Evolutionary conservation across 2,329 filamentous ascomycete species (phyloP).

Genomic region (Cadophora sp.): DNA sequence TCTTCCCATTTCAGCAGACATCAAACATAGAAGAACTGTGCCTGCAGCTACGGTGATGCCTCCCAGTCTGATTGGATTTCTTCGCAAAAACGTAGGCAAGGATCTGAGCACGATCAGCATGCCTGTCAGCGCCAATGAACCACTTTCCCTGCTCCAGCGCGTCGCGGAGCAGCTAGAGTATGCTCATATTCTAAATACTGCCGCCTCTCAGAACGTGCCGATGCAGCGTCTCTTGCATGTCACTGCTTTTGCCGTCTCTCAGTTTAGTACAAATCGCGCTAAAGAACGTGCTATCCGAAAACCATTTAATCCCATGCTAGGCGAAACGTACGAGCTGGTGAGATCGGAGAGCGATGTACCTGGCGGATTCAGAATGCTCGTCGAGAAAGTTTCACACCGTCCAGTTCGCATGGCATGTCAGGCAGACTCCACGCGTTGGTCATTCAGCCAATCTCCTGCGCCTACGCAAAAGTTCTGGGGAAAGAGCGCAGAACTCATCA

Average conservation of each 20-base stretch:
- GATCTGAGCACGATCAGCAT: conserved; percentile 96
- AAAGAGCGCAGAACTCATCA: conserved; percentile 93
- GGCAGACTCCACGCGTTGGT: conserved; percentile 86
- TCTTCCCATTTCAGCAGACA: conserved; percentile 70
- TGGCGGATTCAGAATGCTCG: conserved; percentile 85
- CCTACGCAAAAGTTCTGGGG: conserved; percentile 99
- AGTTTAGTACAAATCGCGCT: conserved; percentile 80
- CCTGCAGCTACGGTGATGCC: conserved; percentile 78
- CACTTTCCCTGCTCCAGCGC: conserved; percentile 85
- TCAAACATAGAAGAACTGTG: conserved; percentile 74
- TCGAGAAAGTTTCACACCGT: conserved; percentile 93
- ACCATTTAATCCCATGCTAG: conserved; percentile 95
- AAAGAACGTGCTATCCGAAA: conserved; percentile 94
- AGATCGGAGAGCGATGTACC: conserved; percentile 77
- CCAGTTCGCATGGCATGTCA: conserved; percentile 93
- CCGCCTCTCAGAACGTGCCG: conserved; percentile 65
- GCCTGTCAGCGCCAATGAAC: conserved; percentile 97
- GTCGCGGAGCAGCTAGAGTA: conserved; percentile 93
- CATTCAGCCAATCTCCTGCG: conserved; percentile 83
- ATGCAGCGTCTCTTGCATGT: conserved; percentile 82
- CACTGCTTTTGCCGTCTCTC: conserved; percentile 87
- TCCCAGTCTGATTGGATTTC: conserved; percentile 90
- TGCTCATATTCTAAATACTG: conserved; percentile 80
- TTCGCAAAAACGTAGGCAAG: conserved; percentile 97
- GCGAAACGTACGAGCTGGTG: conserved; percentile 93